Evolutionary conservation across 2,329 filamentous ascomycete species (phyloP).

Genomic region (Cladosporium sp.): DNA sequence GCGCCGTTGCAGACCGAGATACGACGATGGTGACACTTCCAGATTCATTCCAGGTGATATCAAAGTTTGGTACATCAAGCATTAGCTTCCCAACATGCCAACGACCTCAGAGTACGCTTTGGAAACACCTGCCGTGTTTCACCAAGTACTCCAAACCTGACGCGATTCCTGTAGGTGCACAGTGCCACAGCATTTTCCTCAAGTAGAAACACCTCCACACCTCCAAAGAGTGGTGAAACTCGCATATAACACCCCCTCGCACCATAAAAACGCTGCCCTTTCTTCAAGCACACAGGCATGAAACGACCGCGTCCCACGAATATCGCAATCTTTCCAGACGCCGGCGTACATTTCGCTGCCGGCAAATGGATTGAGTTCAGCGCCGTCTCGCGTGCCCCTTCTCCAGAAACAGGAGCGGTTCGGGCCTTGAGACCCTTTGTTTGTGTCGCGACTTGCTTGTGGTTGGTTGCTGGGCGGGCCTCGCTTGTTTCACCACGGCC

Average conservation of each 20-base stretch:
- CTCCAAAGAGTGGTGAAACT: too few species aligned
- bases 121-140: background rate
- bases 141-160: background rate
- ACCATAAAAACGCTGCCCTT: too few species aligned
- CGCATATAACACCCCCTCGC: too few species aligned
- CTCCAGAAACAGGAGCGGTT: background rate
- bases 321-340: background rate
- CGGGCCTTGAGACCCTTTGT: background rate
- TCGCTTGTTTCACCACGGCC: background rate
- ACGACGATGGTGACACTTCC: background rate
- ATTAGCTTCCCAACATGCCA: background rate
- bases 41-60: too few species aligned
- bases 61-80: background rate
- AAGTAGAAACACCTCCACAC: too few species aligned
- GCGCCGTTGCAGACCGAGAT: background rate
- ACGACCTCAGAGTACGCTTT: background rate
- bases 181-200: too few species aligned
- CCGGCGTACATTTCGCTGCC: background rate
- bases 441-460: too few species aligned
- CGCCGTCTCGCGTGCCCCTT: slow-evolving; percentile 1
- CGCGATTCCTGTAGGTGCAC: too few species aligned
- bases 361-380: background rate
- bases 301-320: background rate
- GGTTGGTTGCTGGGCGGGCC: background rate
- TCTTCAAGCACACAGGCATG: too few species aligned